Conservation (phyloP, 1,284 basidiomycete genomes). For the Sporisorium graminicola region DNA sequence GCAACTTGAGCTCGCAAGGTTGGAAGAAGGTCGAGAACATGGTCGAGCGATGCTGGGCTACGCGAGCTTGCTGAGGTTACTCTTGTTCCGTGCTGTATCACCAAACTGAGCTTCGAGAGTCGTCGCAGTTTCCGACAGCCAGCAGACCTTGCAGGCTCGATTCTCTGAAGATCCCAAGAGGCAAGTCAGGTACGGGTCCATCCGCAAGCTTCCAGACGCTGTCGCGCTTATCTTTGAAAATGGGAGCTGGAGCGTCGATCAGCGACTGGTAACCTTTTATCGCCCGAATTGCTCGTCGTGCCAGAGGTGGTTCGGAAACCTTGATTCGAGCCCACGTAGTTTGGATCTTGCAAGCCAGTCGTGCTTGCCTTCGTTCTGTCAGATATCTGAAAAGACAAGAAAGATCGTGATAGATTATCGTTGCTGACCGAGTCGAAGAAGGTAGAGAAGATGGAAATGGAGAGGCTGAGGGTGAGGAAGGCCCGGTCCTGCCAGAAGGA, state of each 20-base stretch:
- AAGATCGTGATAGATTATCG: neutral
- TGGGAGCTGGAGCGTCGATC: neutral
- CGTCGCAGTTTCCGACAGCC: constrained; percentile 2
- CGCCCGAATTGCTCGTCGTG: neutral
- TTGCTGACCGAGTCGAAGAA: neutral
- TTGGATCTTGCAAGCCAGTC: neutral
- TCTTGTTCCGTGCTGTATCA: neutral
- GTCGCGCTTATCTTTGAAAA: neutral
- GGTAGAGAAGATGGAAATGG: neutral
- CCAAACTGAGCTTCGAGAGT: neutral
- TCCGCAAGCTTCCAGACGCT: neutral
- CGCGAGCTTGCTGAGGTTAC: neutral
- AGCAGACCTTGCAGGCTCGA: neutral
- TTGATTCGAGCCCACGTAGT: too few relatives aligned
- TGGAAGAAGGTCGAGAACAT: constrained; percentile 66
- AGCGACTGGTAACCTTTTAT: neutral
- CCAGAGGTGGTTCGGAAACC: neutral
- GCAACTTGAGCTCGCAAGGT: constrained; percentile 65
- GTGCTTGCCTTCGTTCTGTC: neutral
- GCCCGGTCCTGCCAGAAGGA: neutral
- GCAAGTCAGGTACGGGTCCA: neutral
- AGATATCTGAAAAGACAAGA: neutral
- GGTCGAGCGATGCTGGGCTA: neutral
- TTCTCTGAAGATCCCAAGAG: neutral
- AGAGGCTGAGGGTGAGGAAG: neutral